Evolutionary conservation across 2,329 filamentous ascomycete species (phyloP).

Genomic region (Paecilomyces dactylethromorphus): DNA sequence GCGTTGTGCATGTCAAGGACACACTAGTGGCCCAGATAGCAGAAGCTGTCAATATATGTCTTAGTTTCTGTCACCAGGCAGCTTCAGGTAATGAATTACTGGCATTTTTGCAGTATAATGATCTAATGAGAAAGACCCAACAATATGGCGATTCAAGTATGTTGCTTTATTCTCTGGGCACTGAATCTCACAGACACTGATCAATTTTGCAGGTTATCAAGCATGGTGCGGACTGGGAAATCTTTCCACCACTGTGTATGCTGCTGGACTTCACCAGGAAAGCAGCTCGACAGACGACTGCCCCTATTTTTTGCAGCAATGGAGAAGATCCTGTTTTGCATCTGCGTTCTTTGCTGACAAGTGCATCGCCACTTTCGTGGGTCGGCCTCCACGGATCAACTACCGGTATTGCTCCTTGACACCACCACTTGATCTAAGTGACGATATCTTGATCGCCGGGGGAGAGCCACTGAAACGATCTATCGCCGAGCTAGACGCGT

Average conservation of each 20-base stretch:
- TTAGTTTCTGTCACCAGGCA: constrained; percentile 25
- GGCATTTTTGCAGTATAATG: constrained; percentile 29
- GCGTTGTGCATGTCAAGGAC: constrained; percentile 16
- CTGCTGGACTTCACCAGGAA: constrained; percentile 43
- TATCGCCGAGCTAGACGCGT: not conserved
- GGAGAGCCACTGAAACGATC: not conserved
- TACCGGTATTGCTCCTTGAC: constrained; percentile 36
- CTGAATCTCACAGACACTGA: not conserved
- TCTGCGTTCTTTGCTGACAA: constrained; percentile 43
- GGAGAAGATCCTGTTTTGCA: constrained; percentile 36
- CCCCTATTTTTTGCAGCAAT: constrained; percentile 35
- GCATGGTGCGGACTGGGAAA: constrained; percentile 42
- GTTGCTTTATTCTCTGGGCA: constrained; percentile 4
- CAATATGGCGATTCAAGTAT: constrained; percentile 29
- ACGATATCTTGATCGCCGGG: constrained; percentile 19
- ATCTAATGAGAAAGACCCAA: constrained; percentile 25
- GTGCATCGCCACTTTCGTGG: constrained; percentile 44
- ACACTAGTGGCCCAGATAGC: constrained; percentile 23
- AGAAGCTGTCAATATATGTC: constrained; percentile 26
- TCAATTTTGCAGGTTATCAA: not conserved
- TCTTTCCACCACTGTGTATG: constrained; percentile 40
- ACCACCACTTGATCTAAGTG: constrained; percentile 26
- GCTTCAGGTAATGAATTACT: constrained; percentile 26
- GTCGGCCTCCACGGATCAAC: constrained; percentile 42
- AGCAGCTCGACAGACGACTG: constrained; percentile 19